Conservation (phyloP, 1,284 basidiomycete species). For the Ganoderma sinense region DNA sequence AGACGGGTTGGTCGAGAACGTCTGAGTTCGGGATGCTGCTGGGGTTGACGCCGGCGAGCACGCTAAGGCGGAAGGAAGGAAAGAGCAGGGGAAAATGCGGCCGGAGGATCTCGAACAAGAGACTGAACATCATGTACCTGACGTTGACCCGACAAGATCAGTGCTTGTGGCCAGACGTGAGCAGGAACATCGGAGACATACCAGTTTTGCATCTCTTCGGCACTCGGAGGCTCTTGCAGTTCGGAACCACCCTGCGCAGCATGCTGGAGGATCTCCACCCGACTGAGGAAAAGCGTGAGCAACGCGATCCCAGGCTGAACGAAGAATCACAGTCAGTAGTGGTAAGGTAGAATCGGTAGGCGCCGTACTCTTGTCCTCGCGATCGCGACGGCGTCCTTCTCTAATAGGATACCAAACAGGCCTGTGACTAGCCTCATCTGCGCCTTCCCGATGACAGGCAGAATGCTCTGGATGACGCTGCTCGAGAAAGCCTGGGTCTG, state of each 20-base stretch:
- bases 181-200: conserved; percentile 43
- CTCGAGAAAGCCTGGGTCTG: conserved; percentile 92
- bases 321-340: conserved; percentile 14
- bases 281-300: conserved; percentile 90
- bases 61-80: conserved; percentile 84
- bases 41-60: conserved; percentile 46
- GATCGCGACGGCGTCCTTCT: conserved; percentile 78
- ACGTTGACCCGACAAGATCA: background rate
- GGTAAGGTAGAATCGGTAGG: too few relatives aligned
- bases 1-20: conserved; percentile 88
- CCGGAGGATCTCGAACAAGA: conserved; percentile 27
- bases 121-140: conserved; percentile 23
- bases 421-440: conserved; percentile 88
- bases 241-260: conserved; percentile 72
- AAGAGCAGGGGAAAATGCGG: conserved; percentile 85
- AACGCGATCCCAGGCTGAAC: conserved; percentile 90
- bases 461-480: conserved; percentile 87
- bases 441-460: conserved; percentile 82
- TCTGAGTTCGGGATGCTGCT: conserved; percentile 56
- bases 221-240: conserved; percentile 60
- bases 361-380: conserved; percentile 74
- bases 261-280: conserved; percentile 80
- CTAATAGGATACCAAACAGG: conserved; percentile 84
- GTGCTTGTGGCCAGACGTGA: background rate
- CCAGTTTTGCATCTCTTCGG: conserved; percentile 89